phyloP scores from a whole-genome alignment of 169 alveolate species.

The Eimeria praecox region DNA sequence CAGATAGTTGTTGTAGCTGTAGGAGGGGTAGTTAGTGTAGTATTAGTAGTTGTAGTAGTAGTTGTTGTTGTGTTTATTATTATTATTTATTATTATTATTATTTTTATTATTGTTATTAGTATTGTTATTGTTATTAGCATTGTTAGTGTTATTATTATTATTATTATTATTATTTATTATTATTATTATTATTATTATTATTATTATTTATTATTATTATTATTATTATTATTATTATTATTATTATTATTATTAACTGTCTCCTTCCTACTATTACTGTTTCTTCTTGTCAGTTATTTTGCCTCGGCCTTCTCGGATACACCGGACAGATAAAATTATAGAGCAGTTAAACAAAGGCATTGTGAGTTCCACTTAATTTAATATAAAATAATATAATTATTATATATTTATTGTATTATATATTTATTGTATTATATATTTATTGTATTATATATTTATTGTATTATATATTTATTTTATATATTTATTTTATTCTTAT shows the following conservation, averaged over 20 bases:
- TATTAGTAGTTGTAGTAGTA: background rate
- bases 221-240: too few species aligned
- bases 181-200: too few species aligned
- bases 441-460: background rate
- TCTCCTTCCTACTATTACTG: background rate
- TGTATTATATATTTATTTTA: background rate
- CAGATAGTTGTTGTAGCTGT: background rate
- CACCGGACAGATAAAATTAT: conserved; percentile 75
- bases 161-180: background rate
- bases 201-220: too few species aligned
- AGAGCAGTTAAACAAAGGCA: conserved; percentile 70
- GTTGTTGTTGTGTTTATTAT: too few species aligned
- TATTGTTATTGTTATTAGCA: background rate
- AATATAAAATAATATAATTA: too few species aligned
- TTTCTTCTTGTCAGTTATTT: conserved; percentile 58
- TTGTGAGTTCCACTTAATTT: too few species aligned
- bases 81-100: too few species aligned
- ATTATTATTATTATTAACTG: too few species aligned
- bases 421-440: background rate
- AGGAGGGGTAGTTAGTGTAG: background rate
- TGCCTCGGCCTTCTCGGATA: conserved; percentile 83
- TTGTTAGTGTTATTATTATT: background rate
- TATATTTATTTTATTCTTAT: background rate
- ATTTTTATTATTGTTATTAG: too few species aligned
- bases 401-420: background rate